Percentiles rank a stretch among this genome's conserved stretches.
Conservation (phyloP, 306 rosid species). For the Prunus dulcis region DNA sequence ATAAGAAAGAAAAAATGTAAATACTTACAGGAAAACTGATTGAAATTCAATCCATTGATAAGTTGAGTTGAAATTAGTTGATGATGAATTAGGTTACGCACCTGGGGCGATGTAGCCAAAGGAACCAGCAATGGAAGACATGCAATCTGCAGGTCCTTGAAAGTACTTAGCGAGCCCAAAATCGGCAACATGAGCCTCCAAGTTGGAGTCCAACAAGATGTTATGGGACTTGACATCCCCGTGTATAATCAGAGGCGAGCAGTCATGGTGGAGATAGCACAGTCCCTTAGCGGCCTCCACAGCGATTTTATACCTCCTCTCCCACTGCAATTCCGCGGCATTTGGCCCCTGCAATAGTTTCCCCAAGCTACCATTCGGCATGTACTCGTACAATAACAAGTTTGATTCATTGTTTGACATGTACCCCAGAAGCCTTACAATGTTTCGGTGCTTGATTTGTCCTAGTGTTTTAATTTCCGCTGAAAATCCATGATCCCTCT, state of each 20-base stretch:
- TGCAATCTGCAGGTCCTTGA: slow-evolving; percentile 72
- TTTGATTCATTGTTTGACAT: slow-evolving; percentile 79
- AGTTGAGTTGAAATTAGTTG: too few relatives aligned
- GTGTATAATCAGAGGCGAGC: slow-evolving; percentile 76
- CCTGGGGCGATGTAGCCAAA: slow-evolving; percentile 99
- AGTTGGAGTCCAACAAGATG: slow-evolving; percentile 62
- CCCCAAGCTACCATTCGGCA: slow-evolving; percentile 84
- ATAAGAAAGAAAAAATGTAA: background rate
- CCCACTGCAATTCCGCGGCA: slow-evolving; percentile 82
- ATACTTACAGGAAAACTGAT: too few relatives aligned
- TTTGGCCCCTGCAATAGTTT: slow-evolving; percentile 76
- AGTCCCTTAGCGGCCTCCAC: slow-evolving; percentile 82
- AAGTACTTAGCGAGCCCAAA: slow-evolving; percentile 91
- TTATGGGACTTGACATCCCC: slow-evolving; percentile 92
- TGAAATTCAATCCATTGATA: too few relatives aligned
- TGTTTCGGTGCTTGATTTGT: slow-evolving; percentile 67
- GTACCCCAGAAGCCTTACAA: slow-evolving; percentile 69
- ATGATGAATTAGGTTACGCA: background rate
- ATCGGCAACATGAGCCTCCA: slow-evolving; percentile 91
- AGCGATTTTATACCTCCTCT: slow-evolving; percentile 66
- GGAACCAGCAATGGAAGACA: slow-evolving; percentile 91
- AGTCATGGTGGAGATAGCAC: slow-evolving; percentile 90
- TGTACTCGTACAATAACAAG: slow-evolving; percentile 67
- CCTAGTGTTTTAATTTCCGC: slow-evolving; percentile 82
- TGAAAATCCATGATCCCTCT: slow-evolving; percentile 73